Conservation (phyloP, 129 eudicot species). For the Centaurea solstitialis region DNA sequence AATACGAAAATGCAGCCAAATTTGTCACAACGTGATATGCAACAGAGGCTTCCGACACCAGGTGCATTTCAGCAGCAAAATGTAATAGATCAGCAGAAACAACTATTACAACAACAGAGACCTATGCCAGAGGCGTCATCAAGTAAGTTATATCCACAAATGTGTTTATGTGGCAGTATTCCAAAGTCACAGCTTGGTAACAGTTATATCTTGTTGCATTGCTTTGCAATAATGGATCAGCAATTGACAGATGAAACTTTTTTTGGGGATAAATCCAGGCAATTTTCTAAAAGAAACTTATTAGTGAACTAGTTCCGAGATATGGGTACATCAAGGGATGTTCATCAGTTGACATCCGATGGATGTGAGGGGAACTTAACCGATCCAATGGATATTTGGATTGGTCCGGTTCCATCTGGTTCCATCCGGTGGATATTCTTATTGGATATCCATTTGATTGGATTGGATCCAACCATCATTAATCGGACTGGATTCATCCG, state of each 20-base stretch:
- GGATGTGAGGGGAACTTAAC: too few species aligned
- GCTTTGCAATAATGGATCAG: background rate
- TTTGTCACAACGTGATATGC: constrained; percentile 63
- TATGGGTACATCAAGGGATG: background rate
- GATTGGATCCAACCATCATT: too few species aligned
- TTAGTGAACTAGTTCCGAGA: background rate
- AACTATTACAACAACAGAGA: constrained; percentile 66
- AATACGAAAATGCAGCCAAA: constrained; percentile 49
- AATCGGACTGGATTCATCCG: too few species aligned
- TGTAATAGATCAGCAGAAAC: constrained; percentile 68
- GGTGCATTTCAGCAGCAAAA: constrained; percentile 64
- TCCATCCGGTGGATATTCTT: too few species aligned
- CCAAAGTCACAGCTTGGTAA: background rate
- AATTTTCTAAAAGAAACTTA: too few species aligned
- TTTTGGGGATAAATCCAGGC: too few species aligned
- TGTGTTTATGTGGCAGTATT: constrained; percentile 2
- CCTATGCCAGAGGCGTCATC: constrained; percentile 60
- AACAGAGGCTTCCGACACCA: constrained; percentile 62
- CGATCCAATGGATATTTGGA: too few species aligned
- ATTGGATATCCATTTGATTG: too few species aligned
- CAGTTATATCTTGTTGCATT: background rate
- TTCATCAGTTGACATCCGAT: too few species aligned
- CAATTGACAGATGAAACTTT: background rate
- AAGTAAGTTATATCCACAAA: constrained; percentile 40
- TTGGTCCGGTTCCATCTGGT: too few species aligned